Base-by-base conservation (phyloP, 2,329 filamentous ascomycete genomes). In the Cercospora sojina region DNA sequence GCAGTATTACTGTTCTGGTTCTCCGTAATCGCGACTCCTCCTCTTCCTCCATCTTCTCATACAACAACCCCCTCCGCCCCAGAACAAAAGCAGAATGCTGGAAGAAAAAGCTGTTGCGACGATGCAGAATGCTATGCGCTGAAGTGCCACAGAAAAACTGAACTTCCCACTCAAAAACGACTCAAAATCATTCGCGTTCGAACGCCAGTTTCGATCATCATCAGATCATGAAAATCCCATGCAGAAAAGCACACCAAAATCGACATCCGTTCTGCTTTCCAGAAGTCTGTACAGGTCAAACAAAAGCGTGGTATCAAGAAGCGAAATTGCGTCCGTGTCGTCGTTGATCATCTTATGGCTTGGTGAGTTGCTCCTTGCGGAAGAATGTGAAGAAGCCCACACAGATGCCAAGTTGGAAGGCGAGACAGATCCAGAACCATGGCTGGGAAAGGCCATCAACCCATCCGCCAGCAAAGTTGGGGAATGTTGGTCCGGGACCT, bases 401-500 rank as follows among this genome's bases (percentile, higher is more conserved):
- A 69, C 84, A 88, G 67, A 90, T 83, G 23, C 82, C 76, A 61
- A 88, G 74, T 74, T 90, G 88, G 64, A 85, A 80, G 7, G 82
- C 66, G 38, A 90, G 73, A 59, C 83, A 85, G 65, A 88, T 79
- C 87, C 87, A 90, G 75, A 90, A 89, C 81, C 83, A 86, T 16
- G 81, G 79, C 65, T 83, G 82, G 12, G 77, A 81, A 41, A 87
- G 74, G 2, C 82, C 83, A 12, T 80, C 77, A 43, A 77, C 76
- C 25, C 81, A 75, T 0, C 82, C 81, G 62, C 81, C 80, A 16
- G 83, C 83, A 68, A 90, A 83, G 75, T 89, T 86, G 0, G 88
- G 88, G 69, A 88, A 89, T 18, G 89, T 86, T 3, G 82, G 79
- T 1, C 87, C 86, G 1, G 88, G 87, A 0, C 88, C 88, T 25